Conservation (phyloP, 345 rosid genomes). For the Cardiospermum halicacabum region DNA sequence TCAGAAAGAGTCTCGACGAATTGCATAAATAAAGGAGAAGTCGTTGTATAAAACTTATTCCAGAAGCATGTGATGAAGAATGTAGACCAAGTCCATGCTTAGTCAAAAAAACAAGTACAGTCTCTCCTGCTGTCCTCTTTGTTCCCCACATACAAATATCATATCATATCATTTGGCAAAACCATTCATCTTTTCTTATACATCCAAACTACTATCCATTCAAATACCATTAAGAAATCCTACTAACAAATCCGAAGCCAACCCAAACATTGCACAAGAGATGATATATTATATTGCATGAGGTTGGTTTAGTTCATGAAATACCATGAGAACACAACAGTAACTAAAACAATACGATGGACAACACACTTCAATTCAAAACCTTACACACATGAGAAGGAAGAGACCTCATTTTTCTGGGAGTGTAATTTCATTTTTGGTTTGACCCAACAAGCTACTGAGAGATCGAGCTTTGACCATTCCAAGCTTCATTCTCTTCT, state of each 20-base stretch:
- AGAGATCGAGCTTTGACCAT: conserved; percentile 91
- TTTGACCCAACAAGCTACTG: conserved; percentile 79
- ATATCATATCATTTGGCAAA: not conserved
- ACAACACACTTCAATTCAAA: no score
- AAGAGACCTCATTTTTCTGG: conserved; percentile 13
- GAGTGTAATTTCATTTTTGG: conserved; percentile 12
- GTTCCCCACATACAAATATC: not conserved
- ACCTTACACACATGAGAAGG: conserved; percentile 7
- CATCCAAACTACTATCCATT: not conserved
- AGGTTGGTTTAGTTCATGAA: no score
- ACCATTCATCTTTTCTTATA: not conserved
- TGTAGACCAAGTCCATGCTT: not conserved
- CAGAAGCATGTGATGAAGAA: not conserved
- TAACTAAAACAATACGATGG: no score
- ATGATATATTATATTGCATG: no score
- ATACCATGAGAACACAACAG: no score
- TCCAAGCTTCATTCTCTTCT: conserved; percentile 78
- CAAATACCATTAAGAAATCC: not conserved
- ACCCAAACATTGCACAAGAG: no score
- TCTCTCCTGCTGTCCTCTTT: not conserved
- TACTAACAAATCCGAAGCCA: no score
- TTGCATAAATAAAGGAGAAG: not conserved
- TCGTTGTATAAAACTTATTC: not conserved
- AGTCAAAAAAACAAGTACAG: conserved; percentile 4
- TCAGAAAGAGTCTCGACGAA: not conserved